These are phyloP conservation scores for Alternaria longipes DNA, from an alignment of 2,329 filamentous ascomycete species.

Conservation along the genomic window DNA sequence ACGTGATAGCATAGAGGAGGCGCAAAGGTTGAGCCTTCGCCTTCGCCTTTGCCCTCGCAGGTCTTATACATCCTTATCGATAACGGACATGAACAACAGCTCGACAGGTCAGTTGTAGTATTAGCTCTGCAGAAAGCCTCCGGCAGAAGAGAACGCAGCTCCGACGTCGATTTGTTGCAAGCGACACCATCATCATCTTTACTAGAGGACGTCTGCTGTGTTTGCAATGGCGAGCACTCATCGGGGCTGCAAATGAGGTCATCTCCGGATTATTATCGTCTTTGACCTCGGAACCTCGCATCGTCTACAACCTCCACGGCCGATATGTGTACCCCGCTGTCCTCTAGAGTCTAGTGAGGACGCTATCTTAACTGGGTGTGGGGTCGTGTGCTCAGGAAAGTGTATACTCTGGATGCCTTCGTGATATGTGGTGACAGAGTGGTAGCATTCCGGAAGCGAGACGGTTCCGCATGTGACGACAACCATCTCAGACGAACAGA, in stretches of 20 bases:
- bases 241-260: not conserved
- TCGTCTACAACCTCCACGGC: constrained; percentile 29
- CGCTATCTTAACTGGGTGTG: constrained; percentile 6
- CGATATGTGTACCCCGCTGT: constrained; percentile 31
- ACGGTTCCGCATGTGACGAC: constrained; percentile 3
- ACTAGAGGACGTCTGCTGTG: constrained; percentile 61
- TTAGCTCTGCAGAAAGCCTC: not conserved
- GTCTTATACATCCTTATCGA: constrained; percentile 17
- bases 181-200: not conserved
- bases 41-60: constrained; percentile 4
- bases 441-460: not conserved
- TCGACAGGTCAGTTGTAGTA: not conserved
- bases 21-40: constrained; percentile 11
- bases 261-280: constrained; percentile 42
- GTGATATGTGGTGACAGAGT: constrained; percentile 1
- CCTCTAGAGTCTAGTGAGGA: constrained; percentile 12
- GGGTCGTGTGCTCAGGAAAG: not conserved
- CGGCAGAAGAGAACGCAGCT: not conserved
- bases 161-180: not conserved
- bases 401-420: not conserved
- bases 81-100: constrained; percentile 6
- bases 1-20: constrained; percentile 48
- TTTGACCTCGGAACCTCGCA: constrained; percentile 28
- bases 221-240: constrained; percentile 65
- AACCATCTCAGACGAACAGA: not conserved